Evolutionary conservation across 208 protist species (phyloP), one percentile per base, ranked within the genome.

Genomic region (Leishmania guyanensis): DNA sequence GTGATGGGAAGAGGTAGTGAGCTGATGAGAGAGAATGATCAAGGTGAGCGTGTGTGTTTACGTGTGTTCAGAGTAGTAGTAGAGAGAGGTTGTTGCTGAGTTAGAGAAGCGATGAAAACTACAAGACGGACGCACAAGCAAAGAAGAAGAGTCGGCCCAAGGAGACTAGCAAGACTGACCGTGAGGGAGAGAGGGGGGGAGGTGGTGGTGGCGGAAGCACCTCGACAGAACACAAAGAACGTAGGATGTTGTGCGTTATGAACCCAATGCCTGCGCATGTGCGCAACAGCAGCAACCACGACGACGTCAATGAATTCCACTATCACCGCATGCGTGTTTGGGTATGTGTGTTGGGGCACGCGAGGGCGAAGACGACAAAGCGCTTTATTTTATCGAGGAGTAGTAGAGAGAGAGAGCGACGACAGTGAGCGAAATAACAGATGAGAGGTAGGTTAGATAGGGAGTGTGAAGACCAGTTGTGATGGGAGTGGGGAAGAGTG

Each of bases 21-120:
- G 8, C 6, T 46, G 43, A 17, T n/a, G 26, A 64, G 58, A 64
- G 58, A 22, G 26, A 29, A 9, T 64, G 20, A 29, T 64, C 22
- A 33, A 64, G 58, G 69, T 54, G 69, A 29, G 46, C 69, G 69
- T 54, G 69, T 73, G 69, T 73, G 46, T 43, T 5, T 73, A 14
- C 5, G 16, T 48, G 69, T 48, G 46, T 54, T 36, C 29, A 6
- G 33, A 8, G 33, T 46, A 43, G n/a, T 46, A 43, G 29, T 64
- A 64, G 58, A n/a, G 58, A 29, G 58, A 64, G 58, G 58, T 64
- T 12, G 20, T 33, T 64, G 58, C 58, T 33, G 58, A 64, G 16
- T 33, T 33, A 64, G 58, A 64, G 58, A 64, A 64, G 29, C 43
- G 58, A 5, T 33, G 58, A 64, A 22, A n/a, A n/a, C 58, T n/a